phyloP scores from a whole-genome alignment of 768 basidiomycete genomes.

The Mycena galopus region DNA sequence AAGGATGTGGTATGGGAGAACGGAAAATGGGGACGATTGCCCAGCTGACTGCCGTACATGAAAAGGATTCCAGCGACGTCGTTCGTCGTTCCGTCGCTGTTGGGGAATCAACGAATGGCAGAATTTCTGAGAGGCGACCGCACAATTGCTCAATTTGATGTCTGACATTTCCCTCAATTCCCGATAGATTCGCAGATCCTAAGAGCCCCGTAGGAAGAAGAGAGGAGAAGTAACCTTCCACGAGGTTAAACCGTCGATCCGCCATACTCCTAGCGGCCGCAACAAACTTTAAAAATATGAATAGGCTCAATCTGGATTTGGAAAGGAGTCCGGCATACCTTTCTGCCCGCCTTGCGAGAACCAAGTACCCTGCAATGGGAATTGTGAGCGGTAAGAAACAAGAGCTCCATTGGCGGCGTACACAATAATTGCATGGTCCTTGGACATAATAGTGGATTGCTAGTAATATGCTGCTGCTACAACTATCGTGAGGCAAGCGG shows the following conservation, averaged over 20 bases:
- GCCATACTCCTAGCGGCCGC: constrained; percentile 7
- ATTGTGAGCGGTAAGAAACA: background rate
- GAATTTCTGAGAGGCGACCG: constrained; percentile 6
- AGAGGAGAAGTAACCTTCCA: constrained; percentile 12
- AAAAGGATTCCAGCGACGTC: too few relatives aligned
- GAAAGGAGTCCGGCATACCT: constrained; percentile 1
- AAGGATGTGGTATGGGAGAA: too few relatives aligned
- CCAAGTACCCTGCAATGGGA: constrained; percentile 14
- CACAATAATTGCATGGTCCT: constrained; percentile 9
- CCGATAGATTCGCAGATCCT: background rate
- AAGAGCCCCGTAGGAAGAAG: constrained; percentile 5
- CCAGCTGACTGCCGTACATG: too few relatives aligned
- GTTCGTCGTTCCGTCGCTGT: background rate
- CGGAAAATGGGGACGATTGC: too few relatives aligned
- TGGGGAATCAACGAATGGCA: constrained; percentile 7
- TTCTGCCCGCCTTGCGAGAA: constrained; percentile 21
- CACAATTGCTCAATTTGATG: constrained; percentile 18
- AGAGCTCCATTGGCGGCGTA: background rate
- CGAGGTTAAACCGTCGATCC: constrained; percentile 5
- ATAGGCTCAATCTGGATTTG: background rate
- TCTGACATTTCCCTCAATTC: constrained; percentile 8
- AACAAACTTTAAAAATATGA: constrained; percentile 10
- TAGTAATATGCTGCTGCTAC: background rate
- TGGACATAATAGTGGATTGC: constrained; percentile 1
- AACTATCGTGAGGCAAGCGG: too few relatives aligned